Evolutionary conservation across 352 stramenopile species (phyloP).

Genomic region (Globisporangium recalcitrans): DNA sequence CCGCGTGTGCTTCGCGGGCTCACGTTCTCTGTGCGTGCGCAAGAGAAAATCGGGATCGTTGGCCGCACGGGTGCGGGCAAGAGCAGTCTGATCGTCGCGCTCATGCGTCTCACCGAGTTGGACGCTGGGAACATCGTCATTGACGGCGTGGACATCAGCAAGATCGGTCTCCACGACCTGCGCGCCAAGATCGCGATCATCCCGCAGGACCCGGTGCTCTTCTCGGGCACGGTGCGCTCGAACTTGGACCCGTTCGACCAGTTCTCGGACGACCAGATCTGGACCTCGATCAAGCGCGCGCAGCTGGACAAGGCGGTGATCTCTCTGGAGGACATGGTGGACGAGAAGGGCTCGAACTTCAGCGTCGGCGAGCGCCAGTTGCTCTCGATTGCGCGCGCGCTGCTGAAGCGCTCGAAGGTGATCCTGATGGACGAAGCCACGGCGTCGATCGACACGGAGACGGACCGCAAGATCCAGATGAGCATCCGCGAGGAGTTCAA

Average conservation of each 20-base stretch:
- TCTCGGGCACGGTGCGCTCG: conserved; percentile 88
- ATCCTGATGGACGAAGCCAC: conserved; percentile 98
- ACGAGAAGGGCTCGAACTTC: conserved; percentile 93
- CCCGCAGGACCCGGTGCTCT: conserved; percentile 93
- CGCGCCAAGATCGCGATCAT: conserved; percentile 83
- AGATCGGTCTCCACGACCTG: conserved; percentile 46
- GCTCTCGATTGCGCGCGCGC: conserved; percentile 91
- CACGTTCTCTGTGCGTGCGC: conserved; percentile 66
- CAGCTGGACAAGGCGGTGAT: conserved; percentile 66
- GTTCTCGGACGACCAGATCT: conserved; percentile 51
- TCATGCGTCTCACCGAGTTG: conserved; percentile 90
- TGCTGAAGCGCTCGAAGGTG: conserved; percentile 89
- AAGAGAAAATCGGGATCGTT: conserved; percentile 86
- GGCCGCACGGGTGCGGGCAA: conserved; percentile 88
- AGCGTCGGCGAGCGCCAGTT: conserved; percentile 94
- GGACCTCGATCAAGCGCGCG: conserved; percentile 73
- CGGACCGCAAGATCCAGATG: conserved; percentile 85
- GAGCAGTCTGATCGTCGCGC: conserved; percentile 83
- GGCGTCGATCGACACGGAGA: conserved; percentile 85
- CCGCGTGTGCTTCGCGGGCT: conserved; percentile 65
- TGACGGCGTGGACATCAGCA: conserved; percentile 57
- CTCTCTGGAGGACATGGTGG: conserved; percentile 37
- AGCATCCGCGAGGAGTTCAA: conserved; percentile 92
- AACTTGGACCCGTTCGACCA: conserved; percentile 48
- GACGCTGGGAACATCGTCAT: conserved; percentile 56